Conservation (phyloP, 495 filamentous ascomycete genomes). For the Pseudotulostoma volvatum region DNA sequence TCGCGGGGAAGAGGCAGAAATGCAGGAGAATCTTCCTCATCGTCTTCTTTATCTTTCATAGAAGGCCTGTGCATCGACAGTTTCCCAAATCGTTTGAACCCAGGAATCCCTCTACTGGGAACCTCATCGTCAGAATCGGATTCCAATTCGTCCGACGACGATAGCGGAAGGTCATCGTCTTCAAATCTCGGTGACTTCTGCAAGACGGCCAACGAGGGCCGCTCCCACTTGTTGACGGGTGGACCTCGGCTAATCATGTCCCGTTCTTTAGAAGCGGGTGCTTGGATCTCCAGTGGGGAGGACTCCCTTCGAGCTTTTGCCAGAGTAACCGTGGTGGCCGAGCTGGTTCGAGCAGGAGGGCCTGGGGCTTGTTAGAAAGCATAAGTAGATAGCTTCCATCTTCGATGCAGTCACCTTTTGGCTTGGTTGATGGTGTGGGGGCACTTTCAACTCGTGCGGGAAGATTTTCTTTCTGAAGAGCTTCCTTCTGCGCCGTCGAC, state of each 20-base stretch:
- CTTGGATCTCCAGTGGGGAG: constrained; percentile 31
- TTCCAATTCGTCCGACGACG: constrained; percentile 26
- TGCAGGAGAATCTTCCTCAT: constrained; percentile 42
- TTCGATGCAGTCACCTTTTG: constrained; percentile 2
- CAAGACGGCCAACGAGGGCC: constrained; percentile 9
- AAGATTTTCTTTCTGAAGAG: constrained; percentile 43
- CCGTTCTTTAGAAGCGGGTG: constrained; percentile 20
- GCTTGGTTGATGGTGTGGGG: background rate
- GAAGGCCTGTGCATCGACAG: constrained; percentile 22
- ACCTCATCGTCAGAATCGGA: constrained; percentile 23
- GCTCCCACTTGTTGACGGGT: constrained; percentile 18
- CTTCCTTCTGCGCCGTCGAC: constrained; percentile 46
- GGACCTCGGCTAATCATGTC: constrained; percentile 19
- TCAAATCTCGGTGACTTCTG: constrained; percentile 20
- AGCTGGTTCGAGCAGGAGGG: constrained; percentile 32
- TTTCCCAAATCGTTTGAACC: constrained; percentile 23
- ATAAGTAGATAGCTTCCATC: no score
- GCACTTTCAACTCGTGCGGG: constrained; percentile 17
- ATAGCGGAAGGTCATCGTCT: constrained; percentile 13
- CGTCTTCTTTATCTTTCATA: constrained; percentile 25
- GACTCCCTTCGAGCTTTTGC: constrained; percentile 15
- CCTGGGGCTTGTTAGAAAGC: background rate
- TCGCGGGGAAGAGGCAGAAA: constrained; percentile 50
- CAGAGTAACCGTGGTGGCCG: constrained; percentile 37
- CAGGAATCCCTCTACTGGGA: constrained; percentile 9